Evolutionary conservation across 768 basidiomycete species (phyloP).

Genomic region (Neoboletus brunneissimus): DNA sequence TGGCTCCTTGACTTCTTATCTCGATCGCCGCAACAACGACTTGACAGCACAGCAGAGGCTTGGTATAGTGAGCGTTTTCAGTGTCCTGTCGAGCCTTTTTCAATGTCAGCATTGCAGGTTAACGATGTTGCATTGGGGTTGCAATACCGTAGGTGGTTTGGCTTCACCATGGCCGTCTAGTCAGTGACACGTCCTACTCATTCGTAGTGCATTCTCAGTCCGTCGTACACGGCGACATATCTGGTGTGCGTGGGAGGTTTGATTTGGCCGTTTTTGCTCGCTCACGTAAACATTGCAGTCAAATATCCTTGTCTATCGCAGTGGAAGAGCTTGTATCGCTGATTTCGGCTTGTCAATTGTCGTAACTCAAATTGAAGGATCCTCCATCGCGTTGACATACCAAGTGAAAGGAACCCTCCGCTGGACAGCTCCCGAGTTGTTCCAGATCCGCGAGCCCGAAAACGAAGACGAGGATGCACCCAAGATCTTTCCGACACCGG

Average conservation of each 20-base stretch:
- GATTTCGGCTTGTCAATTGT: slow-evolving; percentile 49
- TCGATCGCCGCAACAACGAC: slow-evolving; percentile 10
- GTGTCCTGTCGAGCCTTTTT: background rate
- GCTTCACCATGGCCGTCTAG: background rate
- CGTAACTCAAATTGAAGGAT: slow-evolving; percentile 33
- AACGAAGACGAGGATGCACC: background rate
- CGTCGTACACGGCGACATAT: slow-evolving; percentile 28
- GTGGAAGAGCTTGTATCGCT: slow-evolving; percentile 41
- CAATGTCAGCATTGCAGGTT: slow-evolving; percentile 11
- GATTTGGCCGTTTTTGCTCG: background rate
- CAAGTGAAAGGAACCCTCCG: slow-evolving; percentile 40
- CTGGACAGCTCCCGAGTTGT: slow-evolving; percentile 47
- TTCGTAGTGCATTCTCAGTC: slow-evolving; percentile 18
- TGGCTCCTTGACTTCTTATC: slow-evolving; percentile 25
- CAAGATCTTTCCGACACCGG: slow-evolving; percentile 15
- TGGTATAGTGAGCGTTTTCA: slow-evolving; percentile 12
- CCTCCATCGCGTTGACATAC: slow-evolving; percentile 33
- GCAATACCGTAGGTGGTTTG: slow-evolving; percentile 22
- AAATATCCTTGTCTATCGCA: slow-evolving; percentile 44
- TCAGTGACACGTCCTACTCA: background rate
- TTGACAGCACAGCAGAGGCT: slow-evolving; percentile 15
- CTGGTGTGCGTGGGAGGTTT: slow-evolving; percentile 23
- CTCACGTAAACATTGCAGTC: slow-evolving; percentile 24
- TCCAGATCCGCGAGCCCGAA: slow-evolving; percentile 6
- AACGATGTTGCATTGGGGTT: slow-evolving; percentile 27